A percentile compares a stretch with the other conserved stretches of the same genome.
Conservation (phyloP, 768 basidiomycete species). For the Auriscalpium microsporum region DNA sequence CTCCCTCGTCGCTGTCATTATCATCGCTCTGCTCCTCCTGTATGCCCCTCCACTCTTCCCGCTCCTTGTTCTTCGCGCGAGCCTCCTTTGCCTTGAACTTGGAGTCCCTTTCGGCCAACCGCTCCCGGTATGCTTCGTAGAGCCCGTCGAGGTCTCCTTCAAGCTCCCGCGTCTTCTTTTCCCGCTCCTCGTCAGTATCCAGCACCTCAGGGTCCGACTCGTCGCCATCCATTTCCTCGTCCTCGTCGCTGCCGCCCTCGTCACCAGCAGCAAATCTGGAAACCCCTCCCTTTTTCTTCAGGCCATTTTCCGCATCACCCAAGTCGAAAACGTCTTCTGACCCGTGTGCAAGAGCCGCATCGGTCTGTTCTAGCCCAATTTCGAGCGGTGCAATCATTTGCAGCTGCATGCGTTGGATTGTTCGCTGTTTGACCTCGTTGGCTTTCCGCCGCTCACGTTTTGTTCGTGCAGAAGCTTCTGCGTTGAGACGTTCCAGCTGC, state of each 20-base stretch:
- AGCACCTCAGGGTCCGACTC: conserved; percentile 36
- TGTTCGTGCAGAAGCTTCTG: conserved; percentile 59
- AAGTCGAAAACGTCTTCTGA: conserved; percentile 89
- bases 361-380: conserved; percentile 81
- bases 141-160: conserved; percentile 85
- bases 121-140: conserved; percentile 80
- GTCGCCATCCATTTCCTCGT: conserved; percentile 29
- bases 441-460: conserved; percentile 78
- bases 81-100: conserved; percentile 82
- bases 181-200: conserved; percentile 64
- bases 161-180: conserved; percentile 48
- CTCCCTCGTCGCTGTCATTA: conserved; percentile 41
- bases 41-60: conserved; percentile 81
- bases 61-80: conserved; percentile 59
- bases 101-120: conserved; percentile 73
- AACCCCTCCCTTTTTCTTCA: conserved; percentile 32
- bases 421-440: conserved; percentile 82
- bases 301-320: conserved; percentile 43
- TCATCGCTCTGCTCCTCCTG: conserved; percentile 26
- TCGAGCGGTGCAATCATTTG: conserved; percentile 98
- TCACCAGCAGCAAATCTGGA: conserved; percentile 17
- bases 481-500: conserved; percentile 78
- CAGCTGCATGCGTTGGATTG: conserved; percentile 91
- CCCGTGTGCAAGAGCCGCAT: conserved; percentile 61
- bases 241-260: conserved; percentile 35